These are phyloP conservation scores for Ophiocordyceps camponoti-saundersi DNA, from an alignment of 2,329 filamentous ascomycete species.

Conservation along the genomic window DNA sequence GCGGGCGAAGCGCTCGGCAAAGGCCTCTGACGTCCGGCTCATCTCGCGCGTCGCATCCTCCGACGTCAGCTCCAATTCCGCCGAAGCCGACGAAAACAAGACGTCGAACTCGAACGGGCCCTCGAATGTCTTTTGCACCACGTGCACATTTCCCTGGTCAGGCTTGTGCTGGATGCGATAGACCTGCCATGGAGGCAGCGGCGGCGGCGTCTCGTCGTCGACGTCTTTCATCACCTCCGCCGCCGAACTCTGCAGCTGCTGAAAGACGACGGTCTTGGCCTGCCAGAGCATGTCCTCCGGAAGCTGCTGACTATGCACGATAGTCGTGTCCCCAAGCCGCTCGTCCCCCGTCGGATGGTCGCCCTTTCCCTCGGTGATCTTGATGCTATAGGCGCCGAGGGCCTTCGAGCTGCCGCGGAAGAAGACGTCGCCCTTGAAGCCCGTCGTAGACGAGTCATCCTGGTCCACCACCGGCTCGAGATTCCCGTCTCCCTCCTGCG, in stretches of 20 bases:
- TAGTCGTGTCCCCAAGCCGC: slow-evolving; percentile 59
- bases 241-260: slow-evolving; percentile 33
- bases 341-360: slow-evolving; percentile 48
- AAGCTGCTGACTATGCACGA: slow-evolving; percentile 55
- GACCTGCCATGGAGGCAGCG: slow-evolving; percentile 70
- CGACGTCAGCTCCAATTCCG: slow-evolving; percentile 33
- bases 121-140: slow-evolving; percentile 83
- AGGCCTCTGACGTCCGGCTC: slow-evolving; percentile 45
- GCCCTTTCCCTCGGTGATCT: slow-evolving; percentile 53
- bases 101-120: slow-evolving; percentile 88
- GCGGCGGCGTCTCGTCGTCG: slow-evolving; percentile 33
- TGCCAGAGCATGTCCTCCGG: slow-evolving; percentile 66
- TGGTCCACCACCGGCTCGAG: slow-evolving; percentile 37
- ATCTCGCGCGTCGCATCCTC: slow-evolving; percentile 57
- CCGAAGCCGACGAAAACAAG: slow-evolving; percentile 68
- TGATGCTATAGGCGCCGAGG: slow-evolving; percentile 66
- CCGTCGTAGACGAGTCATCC: slow-evolving; percentile 22
- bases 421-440: slow-evolving; percentile 43
- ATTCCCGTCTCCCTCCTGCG: slow-evolving; percentile 55
- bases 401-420: slow-evolving; percentile 53
- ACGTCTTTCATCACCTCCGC: slow-evolving; percentile 30
- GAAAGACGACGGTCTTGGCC: slow-evolving; percentile 47
- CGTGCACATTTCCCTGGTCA: slow-evolving; percentile 60
- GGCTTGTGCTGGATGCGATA: slow-evolving; percentile 62
- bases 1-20: slow-evolving; percentile 56